Evolutionary conservation across 2,329 filamentous ascomycete species (phyloP), one percentile per base, ranked within the genome.

Genomic region (Pseudocercospora musae): DNA sequence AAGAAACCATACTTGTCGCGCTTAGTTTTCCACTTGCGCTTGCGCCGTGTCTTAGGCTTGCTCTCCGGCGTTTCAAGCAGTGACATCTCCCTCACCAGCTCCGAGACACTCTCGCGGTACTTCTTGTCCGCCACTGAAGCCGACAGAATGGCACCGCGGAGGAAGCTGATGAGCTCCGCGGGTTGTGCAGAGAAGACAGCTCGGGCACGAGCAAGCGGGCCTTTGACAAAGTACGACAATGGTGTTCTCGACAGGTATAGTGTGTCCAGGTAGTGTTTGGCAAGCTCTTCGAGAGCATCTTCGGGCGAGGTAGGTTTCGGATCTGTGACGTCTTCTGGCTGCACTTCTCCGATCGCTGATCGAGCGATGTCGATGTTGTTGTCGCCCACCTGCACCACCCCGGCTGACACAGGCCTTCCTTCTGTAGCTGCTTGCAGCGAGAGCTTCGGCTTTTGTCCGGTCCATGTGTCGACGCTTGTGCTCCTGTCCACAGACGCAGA

Each of bases 151-250:
- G 70, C 42, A 10, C 66, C 65, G 13, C 88, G 86, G n/a, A 94
- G 73, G 69, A 91, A 92, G 0, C 82, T 79, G 8, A 89, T 81
- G 18, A 93, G 78, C 55, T 91, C 85, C 23, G 79, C 77, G 75
- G 88, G 85, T 44, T 87, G 81, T 6, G 83, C 77, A 61, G 87
- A 85, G 66, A 91, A 91, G 13, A 87, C 84, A 52, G 88, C 89
- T 62, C 90, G 85, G 50, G 89, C 88, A 68, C 90, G 84, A 49
- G 90, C 91, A 20, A 95, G 78, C 1, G 91, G 89, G 0, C 90
- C 91, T 78, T 95, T 95, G 20, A 88, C 88, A 75, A 94, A 93
- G 75, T 93, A 95, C 62, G 90, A 90, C 60, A 94, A 78, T 3
- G 90, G 91, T 33, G 89, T 90, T 83, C 90, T 77, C 8, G 74